A percentile compares a stretch with the other conserved stretches of the same genome.
These are phyloP conservation scores for Acanthamoeba polyphaga DNA, from an alignment of 208 protist species.

Conservation along the genomic window DNA sequence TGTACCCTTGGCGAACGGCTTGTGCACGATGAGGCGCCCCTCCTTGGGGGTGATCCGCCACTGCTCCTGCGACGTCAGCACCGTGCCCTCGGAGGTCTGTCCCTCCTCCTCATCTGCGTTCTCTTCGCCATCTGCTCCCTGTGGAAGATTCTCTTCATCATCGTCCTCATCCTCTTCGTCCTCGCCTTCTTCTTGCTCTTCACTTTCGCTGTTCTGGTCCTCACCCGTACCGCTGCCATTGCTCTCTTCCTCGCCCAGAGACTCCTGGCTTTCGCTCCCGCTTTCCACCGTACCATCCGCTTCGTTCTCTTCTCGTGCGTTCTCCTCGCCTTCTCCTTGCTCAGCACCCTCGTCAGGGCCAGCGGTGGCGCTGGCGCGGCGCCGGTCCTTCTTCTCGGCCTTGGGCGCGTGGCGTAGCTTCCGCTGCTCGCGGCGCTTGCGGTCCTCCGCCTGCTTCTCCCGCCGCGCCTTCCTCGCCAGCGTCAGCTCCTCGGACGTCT, in stretches of 20 bases:
- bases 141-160: not conserved
- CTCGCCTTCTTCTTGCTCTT: not conserved
- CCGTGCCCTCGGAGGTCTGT: not conserved
- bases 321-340: not conserved
- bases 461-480: not conserved
- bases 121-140: conserved; percentile 6
- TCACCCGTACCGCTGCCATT: not conserved
- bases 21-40: conserved; percentile 54
- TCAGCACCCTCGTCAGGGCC: not conserved
- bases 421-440: not conserved
- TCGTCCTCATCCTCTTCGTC: not conserved
- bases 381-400: conserved; percentile 48
- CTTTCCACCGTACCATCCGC: not conserved
- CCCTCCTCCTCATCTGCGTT: not conserved
- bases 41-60: not conserved
- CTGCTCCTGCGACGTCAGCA: conserved; percentile 22
- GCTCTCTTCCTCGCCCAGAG: not conserved
- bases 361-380: not conserved
- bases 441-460: not conserved
- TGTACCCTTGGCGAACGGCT: conserved; percentile 49
- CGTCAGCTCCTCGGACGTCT: not conserved
- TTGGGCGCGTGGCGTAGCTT: not conserved
- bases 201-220: not conserved
- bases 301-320: not conserved
- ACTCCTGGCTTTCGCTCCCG: not conserved